Evolutionary conservation across 108 stramenopile genomes (phyloP), one percentile per base, ranked within the genome.

Genomic region (Aurantiochytrium sp.): DNA sequence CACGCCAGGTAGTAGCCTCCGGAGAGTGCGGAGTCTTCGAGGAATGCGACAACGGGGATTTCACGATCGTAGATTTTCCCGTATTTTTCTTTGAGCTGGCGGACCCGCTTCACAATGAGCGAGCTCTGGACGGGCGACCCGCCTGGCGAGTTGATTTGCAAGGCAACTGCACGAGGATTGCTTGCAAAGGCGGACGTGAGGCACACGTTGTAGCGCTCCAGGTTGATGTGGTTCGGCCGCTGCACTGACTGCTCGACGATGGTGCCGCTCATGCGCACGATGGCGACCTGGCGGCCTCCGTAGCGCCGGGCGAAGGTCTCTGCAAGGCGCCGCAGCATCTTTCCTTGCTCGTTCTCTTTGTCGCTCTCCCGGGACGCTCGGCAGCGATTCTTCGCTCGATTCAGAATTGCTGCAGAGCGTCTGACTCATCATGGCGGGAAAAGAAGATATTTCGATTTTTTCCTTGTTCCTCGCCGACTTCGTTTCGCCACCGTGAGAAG

Each of bases 1-100:
- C 59, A 76, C 5, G 83, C 76, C 6, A 83, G 19, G 87, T 72
- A 87, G 51, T 87, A 90, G 29, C 89, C 89, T 16, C 89, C 89
- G 76, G 23, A 25, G 4, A 83, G 76, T 0, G 49, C 76, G 12
- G n/a, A 18, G 51, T 83, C 76, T 23, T 83, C 76, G 49, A 83
- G n/a, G 23, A 83, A 83, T 14, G 76, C 76, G 45, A 83, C 76
- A 12, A 83, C 76, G 49, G 76, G 76, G 4, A 83, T 83, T 23
- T 83, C 76, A 35, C 51, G 76, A 6, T 83, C 51, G 23, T 83
- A 83, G 49, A 53, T 35, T 6, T 55, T 12, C 18, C 28, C 12
- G 23, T 83, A 53, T 45, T 47, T 83, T 18, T 53, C 49, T 23
- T 83, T 83, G 49, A 83, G 51, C 49, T 83, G 49, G n/a, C 28